These are phyloP conservation scores for Aphanomyces cochlioides DNA, from an alignment of 352 stramenopile genomes.

Conservation along the genomic window DNA sequence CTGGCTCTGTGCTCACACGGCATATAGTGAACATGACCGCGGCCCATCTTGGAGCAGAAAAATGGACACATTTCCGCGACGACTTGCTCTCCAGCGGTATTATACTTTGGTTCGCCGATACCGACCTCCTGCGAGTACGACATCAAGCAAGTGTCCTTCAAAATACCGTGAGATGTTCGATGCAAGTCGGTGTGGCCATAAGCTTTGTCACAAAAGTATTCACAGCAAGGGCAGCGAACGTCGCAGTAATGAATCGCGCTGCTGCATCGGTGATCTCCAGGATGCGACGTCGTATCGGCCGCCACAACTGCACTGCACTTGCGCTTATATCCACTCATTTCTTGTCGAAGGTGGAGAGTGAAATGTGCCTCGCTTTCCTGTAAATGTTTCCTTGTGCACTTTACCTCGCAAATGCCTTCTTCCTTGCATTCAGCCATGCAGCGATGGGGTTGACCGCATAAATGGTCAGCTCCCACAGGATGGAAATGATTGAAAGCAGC, in stretches of 20 bases:
- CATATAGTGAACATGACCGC: constrained; percentile 69
- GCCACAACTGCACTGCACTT: constrained; percentile 48
- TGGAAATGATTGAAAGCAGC: constrained; percentile 61
- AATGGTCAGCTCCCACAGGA: constrained; percentile 58
- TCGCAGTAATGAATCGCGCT: constrained; percentile 60
- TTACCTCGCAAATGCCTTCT: constrained; percentile 66
- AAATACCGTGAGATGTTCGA: constrained; percentile 71
- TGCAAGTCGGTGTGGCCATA: constrained; percentile 50
- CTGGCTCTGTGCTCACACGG: constrained; percentile 47
- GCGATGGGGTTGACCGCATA: constrained; percentile 51
- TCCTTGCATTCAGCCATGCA: constrained; percentile 56
- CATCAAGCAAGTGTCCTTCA: constrained; percentile 74
- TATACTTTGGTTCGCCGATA: constrained; percentile 68
- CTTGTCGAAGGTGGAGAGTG: constrained; percentile 59
- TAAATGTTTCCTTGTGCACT: constrained; percentile 66
- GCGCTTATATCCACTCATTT: constrained; percentile 73
- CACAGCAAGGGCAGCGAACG: constrained; percentile 62
- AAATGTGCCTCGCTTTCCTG: constrained; percentile 49
- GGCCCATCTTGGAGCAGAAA: constrained; percentile 77
- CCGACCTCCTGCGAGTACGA: constrained; percentile 57
- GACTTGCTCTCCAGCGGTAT: constrained; percentile 46
- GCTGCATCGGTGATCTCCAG: constrained; percentile 44
- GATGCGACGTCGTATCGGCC: constrained; percentile 47
- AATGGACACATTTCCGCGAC: constrained; percentile 78
- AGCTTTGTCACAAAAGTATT: constrained; percentile 71